Evolutionary conservation across 108 stramenopile species (phyloP).

Genomic region (Nitzschia inconspicua): DNA sequence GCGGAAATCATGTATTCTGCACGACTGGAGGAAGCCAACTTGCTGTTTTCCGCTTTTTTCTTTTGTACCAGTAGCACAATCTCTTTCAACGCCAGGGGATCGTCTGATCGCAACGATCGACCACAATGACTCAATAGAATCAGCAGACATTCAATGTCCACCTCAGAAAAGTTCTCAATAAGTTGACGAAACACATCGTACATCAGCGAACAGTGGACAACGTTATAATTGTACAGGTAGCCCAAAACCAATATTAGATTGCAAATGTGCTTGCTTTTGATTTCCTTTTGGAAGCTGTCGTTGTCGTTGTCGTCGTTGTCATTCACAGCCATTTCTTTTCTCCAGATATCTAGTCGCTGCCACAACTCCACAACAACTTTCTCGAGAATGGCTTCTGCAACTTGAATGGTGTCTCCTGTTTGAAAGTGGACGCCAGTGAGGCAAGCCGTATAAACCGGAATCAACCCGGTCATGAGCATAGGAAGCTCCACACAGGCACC

Average conservation of each 20-base stretch:
- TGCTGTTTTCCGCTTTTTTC: constrained; percentile 24
- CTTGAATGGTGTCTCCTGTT: constrained; percentile 72
- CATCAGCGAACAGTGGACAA: constrained; percentile 87
- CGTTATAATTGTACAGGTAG: constrained; percentile 89
- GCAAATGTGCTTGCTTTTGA: constrained; percentile 57
- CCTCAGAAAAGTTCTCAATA: constrained; percentile 71
- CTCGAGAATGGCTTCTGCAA: constrained; percentile 72
- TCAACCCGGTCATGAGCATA: constrained; percentile 76
- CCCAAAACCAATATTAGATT: constrained; percentile 86
- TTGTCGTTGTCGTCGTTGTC: constrained; percentile 3
- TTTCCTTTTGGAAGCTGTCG: constrained; percentile 13
- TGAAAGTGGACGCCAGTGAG: constrained; percentile 76
- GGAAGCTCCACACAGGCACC: constrained; percentile 58
- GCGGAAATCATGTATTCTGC: constrained; percentile 87
- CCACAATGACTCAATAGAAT: constrained; percentile 87
- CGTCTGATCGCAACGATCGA: constrained; percentile 83
- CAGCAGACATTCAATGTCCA: constrained; percentile 86
- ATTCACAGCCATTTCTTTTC: not conserved
- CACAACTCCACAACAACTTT: constrained; percentile 51
- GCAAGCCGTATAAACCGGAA: constrained; percentile 76
- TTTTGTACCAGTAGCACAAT: constrained; percentile 87
- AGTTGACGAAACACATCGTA: constrained; percentile 88
- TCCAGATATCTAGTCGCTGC: constrained; percentile 27
- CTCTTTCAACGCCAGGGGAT: constrained; percentile 89
- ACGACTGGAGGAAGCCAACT: constrained; percentile 51